Base-by-base conservation (phyloP, 1,284 basidiomycete species). In the Ustanciosporium gigantosporum region DNA sequence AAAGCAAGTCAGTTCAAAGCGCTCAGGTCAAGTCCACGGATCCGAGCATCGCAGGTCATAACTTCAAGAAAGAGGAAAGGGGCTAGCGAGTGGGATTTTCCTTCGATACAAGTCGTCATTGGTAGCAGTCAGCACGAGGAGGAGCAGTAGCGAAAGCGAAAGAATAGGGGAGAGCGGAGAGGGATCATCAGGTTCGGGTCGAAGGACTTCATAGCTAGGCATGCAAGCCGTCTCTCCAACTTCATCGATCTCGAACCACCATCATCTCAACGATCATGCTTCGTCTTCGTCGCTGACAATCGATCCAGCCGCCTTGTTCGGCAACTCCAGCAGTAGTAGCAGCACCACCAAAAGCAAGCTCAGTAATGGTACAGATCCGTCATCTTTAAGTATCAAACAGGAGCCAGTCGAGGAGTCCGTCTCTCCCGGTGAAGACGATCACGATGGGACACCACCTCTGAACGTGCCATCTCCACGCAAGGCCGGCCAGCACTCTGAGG, bases 191-290 rank as follows among this genome's bases (percentile, higher is more conserved):
- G n/a, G n/a, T n/a, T n/a, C n/a, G n/a, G n/a, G n/a, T n/a, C n/a
- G n/a, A n/a, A n/a, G n/a, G n/a, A n/a, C n/a, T n/a, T n/a, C 27
- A 29, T 9, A 9, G 27, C n/a, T 9, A 9, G 58, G 46, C 47
- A 61, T 61, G 58, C 58, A 61, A 61, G 46, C 47, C 37, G 42
- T 25, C 27, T 47, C 51, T 27, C 22, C 46, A 37, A 31, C 46
- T 37, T 23, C 41, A 6, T 36, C 51, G 40, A 50, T 47, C 36
- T 37, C 24, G n/a, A 27, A 31, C 35, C 24, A 35, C 24, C 24
- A 17, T 36, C 4, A 36, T 21, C n/a, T n/a, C n/a, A n/a, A n/a
- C 39, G 11, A 60, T 60, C 27, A 29, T 9, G 27, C 11, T 9
- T 9, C 27, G 11, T 29, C 27, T 29, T 50, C 51, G 24, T 14